Evolutionary conservation across 345 rosid species (phyloP).

Genomic region (Geranium brycei): DNA sequence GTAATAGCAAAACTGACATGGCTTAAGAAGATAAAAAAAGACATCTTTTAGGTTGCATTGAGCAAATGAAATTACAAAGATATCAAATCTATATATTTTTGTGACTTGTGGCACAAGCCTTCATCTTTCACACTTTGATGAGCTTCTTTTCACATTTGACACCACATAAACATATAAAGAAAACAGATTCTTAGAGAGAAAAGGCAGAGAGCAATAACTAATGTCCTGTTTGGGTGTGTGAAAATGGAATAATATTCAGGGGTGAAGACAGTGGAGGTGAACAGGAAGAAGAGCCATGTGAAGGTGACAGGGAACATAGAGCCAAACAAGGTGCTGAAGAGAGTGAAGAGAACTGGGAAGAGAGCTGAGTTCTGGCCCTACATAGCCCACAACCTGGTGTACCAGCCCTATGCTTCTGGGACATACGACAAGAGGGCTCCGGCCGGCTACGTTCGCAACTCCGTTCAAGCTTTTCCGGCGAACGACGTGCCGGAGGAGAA

Average conservation of each 20-base stretch:
- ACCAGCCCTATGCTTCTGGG: conserved; percentile 38
- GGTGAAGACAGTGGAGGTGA: conserved; percentile 48
- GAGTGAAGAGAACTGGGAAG: conserved; percentile 54
- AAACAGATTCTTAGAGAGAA: neutral
- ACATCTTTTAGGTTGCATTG: too few species aligned
- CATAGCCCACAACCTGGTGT: conserved; percentile 48
- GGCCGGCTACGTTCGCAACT: conserved; percentile 43
- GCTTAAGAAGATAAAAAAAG: too few species aligned
- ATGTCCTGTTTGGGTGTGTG: neutral
- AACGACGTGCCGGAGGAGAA: conserved; percentile 33
- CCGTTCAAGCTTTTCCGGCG: conserved; percentile 42
- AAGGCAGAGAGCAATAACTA: neutral
- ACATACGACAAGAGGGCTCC: conserved; percentile 62
- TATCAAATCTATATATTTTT: too few species aligned
- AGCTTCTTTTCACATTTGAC: too few species aligned
- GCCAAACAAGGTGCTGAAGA: conserved; percentile 54
- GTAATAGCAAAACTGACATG: too few species aligned
- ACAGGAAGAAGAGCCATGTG: conserved; percentile 43
- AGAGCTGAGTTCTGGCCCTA: conserved; percentile 72
- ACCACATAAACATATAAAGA: too few species aligned
- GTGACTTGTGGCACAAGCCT: too few species aligned
- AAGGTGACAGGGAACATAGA: conserved; percentile 46
- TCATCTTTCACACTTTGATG: too few species aligned
- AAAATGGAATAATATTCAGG: conserved; percentile 27
- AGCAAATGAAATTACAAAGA: too few species aligned